Evolutionary conservation across 73 alveolate genomes (phyloP).

Genomic region (Symbiodinium pilosum): DNA sequence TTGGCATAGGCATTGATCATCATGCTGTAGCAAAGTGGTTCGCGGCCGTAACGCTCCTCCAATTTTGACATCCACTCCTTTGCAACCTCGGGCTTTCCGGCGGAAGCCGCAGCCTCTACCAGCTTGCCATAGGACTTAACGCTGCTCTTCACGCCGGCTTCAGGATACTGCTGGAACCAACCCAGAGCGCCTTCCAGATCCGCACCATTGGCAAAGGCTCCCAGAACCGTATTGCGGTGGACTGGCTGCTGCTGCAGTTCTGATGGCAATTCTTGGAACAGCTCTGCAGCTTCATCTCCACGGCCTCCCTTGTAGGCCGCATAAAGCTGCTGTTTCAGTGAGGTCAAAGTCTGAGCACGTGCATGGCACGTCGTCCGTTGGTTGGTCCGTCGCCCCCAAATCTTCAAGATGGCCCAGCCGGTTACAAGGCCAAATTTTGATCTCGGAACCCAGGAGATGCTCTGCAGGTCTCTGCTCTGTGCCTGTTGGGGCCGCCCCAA

Average conservation of each 20-base stretch:
- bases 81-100: conserved; percentile 57
- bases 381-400: not conserved
- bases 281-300: conserved; percentile 19
- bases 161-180: conserved; percentile 4
- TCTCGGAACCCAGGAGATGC: not conserved
- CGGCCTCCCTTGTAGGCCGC: not conserved
- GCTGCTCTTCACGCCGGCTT: conserved; percentile 13
- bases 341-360: not conserved
- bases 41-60: not conserved
- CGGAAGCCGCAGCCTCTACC: conserved; percentile 72
- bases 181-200: conserved; percentile 40
- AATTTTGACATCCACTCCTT: conserved; percentile 28
- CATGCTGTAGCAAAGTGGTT: conserved; percentile 45
- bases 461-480: too few species aligned
- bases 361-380: not conserved
- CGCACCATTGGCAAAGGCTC: conserved; percentile 29
- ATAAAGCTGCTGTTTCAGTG: not conserved
- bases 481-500: too few species aligned
- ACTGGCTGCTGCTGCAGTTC: conserved; percentile 1
- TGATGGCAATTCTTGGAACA: not conserved
- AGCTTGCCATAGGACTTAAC: conserved; percentile 46
- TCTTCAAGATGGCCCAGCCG: not conserved
- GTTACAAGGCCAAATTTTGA: not conserved
- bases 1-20: conserved; percentile 46
- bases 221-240: conserved; percentile 30